Conservation (phyloP, 2,329 filamentous ascomycete genomes). For the Thermothelomyces thermophilus region DNA sequence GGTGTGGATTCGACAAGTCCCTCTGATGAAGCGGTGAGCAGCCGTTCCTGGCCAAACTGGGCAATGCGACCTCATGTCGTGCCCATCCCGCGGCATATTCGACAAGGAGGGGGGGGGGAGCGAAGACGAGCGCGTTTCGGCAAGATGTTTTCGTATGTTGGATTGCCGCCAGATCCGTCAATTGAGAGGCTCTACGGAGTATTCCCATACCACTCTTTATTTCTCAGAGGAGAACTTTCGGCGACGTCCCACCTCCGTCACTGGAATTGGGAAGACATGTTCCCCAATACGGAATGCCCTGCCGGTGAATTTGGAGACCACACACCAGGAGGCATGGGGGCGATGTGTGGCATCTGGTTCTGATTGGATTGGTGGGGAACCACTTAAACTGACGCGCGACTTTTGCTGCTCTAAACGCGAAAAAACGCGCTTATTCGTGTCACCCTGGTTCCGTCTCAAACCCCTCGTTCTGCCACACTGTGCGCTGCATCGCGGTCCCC, state of each 20-base stretch:
- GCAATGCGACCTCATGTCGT: slow-evolving; percentile 3
- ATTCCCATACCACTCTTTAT: too few relatives aligned
- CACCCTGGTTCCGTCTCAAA: not conserved
- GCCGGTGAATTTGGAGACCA: too few relatives aligned
- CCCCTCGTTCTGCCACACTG: not conserved
- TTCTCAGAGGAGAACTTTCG: too few relatives aligned
- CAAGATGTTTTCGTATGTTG: too few relatives aligned
- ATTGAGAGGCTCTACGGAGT: too few relatives aligned
- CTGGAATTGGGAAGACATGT: too few relatives aligned
- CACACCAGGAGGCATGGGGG: not conserved
- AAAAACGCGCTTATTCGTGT: slow-evolving; percentile 7
- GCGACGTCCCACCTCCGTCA: too few relatives aligned
- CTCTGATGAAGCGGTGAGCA: slow-evolving; percentile 10
- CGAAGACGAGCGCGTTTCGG: not conserved
- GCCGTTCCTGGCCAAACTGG: not conserved
- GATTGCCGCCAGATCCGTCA: too few relatives aligned
- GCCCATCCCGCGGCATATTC: not conserved
- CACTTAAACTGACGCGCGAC: slow-evolving; percentile 6
- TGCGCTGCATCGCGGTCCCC: not conserved
- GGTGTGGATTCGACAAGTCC: slow-evolving; percentile 1
- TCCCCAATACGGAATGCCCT: too few relatives aligned
- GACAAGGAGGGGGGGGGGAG: not conserved
- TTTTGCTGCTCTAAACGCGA: slow-evolving; percentile 1
- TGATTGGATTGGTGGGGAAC: not conserved
- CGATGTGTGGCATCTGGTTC: not conserved